A percentile compares a stretch with the other conserved stretches of the same genome.
Conservation (phyloP, 176 grass and related monocot species). For the Triticum aestivum region IWGSC_CS_RefSeq_v2.1 NC_057810.1:667514819-667515318, state of each 20-base stretch:
- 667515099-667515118: constrained; percentile 8
- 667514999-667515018: constrained; percentile 30
- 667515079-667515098: neutral
- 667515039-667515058: constrained; percentile 16
- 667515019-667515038: constrained; percentile 20
- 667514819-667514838: constrained; percentile 35
- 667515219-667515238: constrained; percentile 88
- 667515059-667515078: constrained; percentile 9
- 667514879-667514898: constrained; percentile 28
- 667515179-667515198: constrained; percentile 88
- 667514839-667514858: constrained; percentile 43
- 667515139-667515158: neutral
- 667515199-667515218: constrained; percentile 89
- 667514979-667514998: constrained; percentile 37
- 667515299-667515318: constrained; percentile 77
- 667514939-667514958: constrained; percentile 39
- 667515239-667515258: constrained; percentile 91
- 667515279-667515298: constrained; percentile 92
- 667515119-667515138: neutral
- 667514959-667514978: constrained; percentile 60
- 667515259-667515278: constrained; percentile 93
- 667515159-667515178: constrained; percentile 95
- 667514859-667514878: constrained; percentile 38
- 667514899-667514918: constrained; percentile 39
- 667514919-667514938: constrained; percentile 50